Evolutionary conservation across 345 rosid species (phyloP).

Genomic region (Salix viminalis): DNA sequence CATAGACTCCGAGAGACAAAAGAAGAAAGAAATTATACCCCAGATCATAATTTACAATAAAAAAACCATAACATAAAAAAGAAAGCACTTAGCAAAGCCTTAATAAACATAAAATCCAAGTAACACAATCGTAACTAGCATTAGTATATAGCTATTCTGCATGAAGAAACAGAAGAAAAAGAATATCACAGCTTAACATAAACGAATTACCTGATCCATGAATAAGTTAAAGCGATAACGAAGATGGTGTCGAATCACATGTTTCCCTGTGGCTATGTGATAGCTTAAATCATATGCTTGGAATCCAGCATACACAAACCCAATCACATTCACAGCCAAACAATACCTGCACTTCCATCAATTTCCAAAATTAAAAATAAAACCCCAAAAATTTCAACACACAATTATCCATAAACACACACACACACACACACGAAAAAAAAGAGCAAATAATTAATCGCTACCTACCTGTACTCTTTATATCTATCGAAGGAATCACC

Average conservation of each 20-base stretch:
- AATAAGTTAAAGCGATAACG: slow-evolving; percentile 57
- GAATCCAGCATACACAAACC: slow-evolving; percentile 63
- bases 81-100: neutral
- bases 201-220: slow-evolving; percentile 78
- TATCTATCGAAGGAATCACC: slow-evolving; percentile 97
- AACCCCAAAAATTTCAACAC: neutral
- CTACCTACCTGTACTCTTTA: slow-evolving; percentile 69
- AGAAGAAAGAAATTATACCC: neutral
- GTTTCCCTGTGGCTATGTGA: slow-evolving; percentile 47
- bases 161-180: neutral
- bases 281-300: slow-evolving; percentile 64
- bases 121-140: neutral
- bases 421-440: neutral
- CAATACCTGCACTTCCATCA: slow-evolving; percentile 57
- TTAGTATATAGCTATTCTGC: neutral
- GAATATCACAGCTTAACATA: neutral
- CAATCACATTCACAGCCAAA: slow-evolving; percentile 71
- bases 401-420: neutral
- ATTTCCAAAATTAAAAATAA: neutral
- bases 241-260: slow-evolving; percentile 47
- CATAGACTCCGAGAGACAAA: neutral
- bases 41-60: neutral
- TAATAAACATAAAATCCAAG: too few species aligned
- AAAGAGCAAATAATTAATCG: neutral
- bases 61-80: neutral